Percentiles rank a stretch among this genome's conserved stretches.
These are phyloP conservation scores for Echeveria elegans DNA, from an alignment of 164 flowering plant genomes.

Conservation along the genomic window DNA sequence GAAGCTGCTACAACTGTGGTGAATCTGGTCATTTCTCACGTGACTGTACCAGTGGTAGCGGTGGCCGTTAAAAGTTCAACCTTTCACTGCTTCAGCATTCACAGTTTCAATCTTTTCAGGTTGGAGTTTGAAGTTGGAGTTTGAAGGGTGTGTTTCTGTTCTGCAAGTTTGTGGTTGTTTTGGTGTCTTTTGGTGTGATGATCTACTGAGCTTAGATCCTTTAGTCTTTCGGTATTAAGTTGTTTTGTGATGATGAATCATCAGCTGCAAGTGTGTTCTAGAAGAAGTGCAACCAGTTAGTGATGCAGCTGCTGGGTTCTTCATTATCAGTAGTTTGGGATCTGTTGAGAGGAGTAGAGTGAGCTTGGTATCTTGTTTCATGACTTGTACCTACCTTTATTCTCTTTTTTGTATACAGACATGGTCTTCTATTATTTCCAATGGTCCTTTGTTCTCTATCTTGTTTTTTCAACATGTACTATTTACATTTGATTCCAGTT, in stretches of 20 bases:
- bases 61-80: background rate
- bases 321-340: background rate
- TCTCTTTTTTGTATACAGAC: slow-evolving; percentile 3
- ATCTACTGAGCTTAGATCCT: background rate
- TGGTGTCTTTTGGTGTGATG: background rate
- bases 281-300: background rate
- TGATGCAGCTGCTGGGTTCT: background rate
- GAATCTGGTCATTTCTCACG: slow-evolving; percentile 1
- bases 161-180: background rate
- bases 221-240: background rate
- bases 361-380: background rate
- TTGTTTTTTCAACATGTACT: background rate
- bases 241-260: background rate
- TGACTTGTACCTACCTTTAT: slow-evolving; percentile 1
- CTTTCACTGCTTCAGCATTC: too few relatives aligned
- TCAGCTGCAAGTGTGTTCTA: background rate
- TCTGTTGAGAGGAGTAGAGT: background rate
- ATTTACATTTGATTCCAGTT: background rate
- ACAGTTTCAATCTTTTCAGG: background rate
- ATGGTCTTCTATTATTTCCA: background rate
- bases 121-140: background rate
- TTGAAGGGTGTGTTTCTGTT: background rate
- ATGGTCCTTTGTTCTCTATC: background rate
- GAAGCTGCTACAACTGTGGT: slow-evolving; percentile 5
- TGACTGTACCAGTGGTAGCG: slow-evolving; percentile 1